phyloP scores from a whole-genome alignment of 352 stramenopile species.

The Globisporangium cylindrosporum region DNA sequence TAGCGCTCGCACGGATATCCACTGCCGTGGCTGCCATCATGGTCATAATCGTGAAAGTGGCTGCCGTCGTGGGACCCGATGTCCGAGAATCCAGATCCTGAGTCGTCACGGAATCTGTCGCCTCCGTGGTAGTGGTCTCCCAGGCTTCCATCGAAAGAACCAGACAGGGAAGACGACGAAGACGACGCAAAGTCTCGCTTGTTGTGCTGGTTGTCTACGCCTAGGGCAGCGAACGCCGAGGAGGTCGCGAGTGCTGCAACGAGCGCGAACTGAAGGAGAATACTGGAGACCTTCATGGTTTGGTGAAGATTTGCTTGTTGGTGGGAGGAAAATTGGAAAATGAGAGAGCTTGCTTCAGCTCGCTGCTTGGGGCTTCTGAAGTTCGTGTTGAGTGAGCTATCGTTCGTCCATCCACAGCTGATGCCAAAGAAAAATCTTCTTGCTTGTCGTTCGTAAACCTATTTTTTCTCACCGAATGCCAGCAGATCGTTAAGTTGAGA shows the following conservation, averaged over 20 bases:
- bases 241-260: neutral
- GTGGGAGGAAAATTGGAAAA: conserved; percentile 5
- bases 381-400: too few relatives aligned
- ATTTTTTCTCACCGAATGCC: too few relatives aligned
- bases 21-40: conserved; percentile 3
- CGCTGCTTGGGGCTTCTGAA: too few relatives aligned
- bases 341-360: neutral
- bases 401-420: too few relatives aligned
- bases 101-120: neutral
- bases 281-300: conserved; percentile 6
- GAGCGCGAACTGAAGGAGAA: neutral
- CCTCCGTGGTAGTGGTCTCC: neutral
- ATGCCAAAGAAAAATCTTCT: too few relatives aligned
- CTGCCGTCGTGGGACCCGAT: neutral
- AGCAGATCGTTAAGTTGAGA: too few relatives aligned
- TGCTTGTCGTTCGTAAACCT: too few relatives aligned
- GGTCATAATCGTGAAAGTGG: neutral
- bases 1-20: neutral
- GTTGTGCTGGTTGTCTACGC: neutral
- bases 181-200: neutral
- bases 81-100: neutral
- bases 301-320: neutral
- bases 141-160: neutral
- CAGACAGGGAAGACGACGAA: neutral
- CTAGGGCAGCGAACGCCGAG: neutral